A percentile compares a stretch with the other conserved stretches of the same genome.
Evolutionary conservation across 2,329 filamentous ascomycete genomes (phyloP).

Genomic region (Venturia asperata): DNA sequence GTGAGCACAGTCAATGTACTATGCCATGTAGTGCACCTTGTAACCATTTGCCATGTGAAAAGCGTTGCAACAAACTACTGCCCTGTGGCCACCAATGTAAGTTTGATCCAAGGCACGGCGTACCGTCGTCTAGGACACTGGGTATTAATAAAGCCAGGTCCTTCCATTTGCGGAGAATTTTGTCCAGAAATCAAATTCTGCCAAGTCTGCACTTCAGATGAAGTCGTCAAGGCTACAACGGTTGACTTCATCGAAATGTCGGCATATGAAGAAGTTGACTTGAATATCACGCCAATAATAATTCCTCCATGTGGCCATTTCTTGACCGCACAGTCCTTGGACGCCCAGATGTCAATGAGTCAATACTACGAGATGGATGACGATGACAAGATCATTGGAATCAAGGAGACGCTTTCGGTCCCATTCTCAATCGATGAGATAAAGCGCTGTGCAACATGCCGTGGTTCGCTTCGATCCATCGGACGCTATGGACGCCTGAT

Average conservation of each 20-base stretch:
- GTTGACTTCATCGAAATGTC: constrained; percentile 28
- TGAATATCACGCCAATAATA: constrained; percentile 28
- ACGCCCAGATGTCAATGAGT: constrained; percentile 27
- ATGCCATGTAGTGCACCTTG: constrained; percentile 33
- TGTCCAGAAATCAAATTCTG: constrained; percentile 23
- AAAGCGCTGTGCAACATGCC: constrained; percentile 31
- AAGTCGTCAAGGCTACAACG: constrained; percentile 22
- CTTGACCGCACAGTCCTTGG: constrained; percentile 29
- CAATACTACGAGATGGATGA: constrained; percentile 24
- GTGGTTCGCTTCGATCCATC: constrained; percentile 28
- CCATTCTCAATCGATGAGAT: constrained; percentile 24
- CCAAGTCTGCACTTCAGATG: constrained; percentile 18
- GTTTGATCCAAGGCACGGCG: background rate
- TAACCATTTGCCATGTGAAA: constrained; percentile 28
- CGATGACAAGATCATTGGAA: constrained; percentile 24
- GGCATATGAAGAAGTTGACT: constrained; percentile 26
- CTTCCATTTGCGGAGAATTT: constrained; percentile 28
- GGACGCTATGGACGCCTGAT: constrained; percentile 35
- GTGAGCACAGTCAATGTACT: constrained; percentile 30
- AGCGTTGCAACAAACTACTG: constrained; percentile 27
- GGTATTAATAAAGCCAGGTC: constrained; percentile 14
- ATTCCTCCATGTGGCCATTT: constrained; percentile 29
- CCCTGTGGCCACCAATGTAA: constrained; percentile 30
- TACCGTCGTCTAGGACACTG: too few relatives aligned
- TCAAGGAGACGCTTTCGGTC: constrained; percentile 19